Conservation (phyloP, 2,329 filamentous ascomycete species). For the Microsporum audouinii region DNA sequence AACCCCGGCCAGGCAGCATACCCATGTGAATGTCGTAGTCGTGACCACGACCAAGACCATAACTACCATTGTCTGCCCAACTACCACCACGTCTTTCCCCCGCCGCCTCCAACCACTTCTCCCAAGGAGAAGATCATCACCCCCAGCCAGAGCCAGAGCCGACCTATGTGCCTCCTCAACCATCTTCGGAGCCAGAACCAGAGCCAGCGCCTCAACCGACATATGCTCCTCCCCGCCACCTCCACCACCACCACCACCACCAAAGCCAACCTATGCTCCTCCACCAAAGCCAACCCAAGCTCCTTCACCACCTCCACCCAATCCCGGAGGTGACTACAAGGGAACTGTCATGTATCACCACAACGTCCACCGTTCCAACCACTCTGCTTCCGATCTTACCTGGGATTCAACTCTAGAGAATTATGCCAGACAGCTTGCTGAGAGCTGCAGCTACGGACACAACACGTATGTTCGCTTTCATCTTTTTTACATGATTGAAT, state of each 20-base stretch:
- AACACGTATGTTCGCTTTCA: constrained; percentile 52
- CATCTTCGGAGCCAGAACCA: constrained; percentile 5
- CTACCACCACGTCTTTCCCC: not conserved
- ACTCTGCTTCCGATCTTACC: constrained; percentile 51
- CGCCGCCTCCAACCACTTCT: not conserved
- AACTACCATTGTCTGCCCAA: constrained; percentile 17
- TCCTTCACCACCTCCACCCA: constrained; percentile 1
- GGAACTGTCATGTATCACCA: constrained; percentile 52
- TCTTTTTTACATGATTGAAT: not conserved
- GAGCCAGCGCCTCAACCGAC: not conserved
- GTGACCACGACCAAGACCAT: constrained; percentile 26
- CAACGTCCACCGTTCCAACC: constrained; percentile 77
- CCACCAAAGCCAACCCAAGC: constrained; percentile 19
- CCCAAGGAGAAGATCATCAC: not conserved
- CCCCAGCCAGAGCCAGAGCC: constrained; percentile 8
- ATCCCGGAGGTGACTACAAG: constrained; percentile 24
- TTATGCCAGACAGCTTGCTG: constrained; percentile 54
- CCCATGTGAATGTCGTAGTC: constrained; percentile 28
- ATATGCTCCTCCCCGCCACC: constrained; percentile 4
- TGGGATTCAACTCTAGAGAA: constrained; percentile 56
- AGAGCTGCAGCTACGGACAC: constrained; percentile 61
- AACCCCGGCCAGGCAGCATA: constrained; percentile 26
- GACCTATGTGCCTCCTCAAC: constrained; percentile 6
- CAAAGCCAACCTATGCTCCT: constrained; percentile 1
- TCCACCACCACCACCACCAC: not conserved